Base-by-base conservation (phyloP, 2,329 filamentous ascomycete species). In the Diaporthe australafricana region DNA sequence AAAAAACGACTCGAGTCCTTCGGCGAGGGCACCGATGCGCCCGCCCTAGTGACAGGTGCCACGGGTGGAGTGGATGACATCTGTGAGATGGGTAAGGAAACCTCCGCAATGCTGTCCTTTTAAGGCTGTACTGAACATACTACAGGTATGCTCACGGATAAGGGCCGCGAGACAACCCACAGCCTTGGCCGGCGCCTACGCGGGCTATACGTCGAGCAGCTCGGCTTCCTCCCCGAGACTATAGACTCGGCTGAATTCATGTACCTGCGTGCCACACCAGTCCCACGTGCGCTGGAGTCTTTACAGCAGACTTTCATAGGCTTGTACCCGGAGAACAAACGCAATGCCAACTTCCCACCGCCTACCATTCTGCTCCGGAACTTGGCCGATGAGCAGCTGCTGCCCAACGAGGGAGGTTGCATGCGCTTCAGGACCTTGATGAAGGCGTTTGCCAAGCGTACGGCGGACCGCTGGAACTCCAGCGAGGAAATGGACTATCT, bases 401-500 rank as follows among this genome's bases (percentile, higher is more conserved):
- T 92, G 79, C 94, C 94, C 25, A 96, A 96, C 80, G 93, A 94
- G 76, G 85, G 87, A 72, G 91, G 89, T 77, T 96, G 94, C 80
- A 88, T 90, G 57, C 89, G 94, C 35, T 94, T 95, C 79, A 89
- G 90, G 50, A 88, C 90, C 72, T 85, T 96, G 14, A 86, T 91
- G 1, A 85, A 90, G 38, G 90, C 92, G 5, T 95, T 94, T 80
- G 92, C 93, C 5, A 87, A 93, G 78, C 87, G 92, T 52, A 88
- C 93, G 7, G 92, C 93, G 11, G 87, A 90, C 48, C 87, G 89
- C 77, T 95, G 93, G 93, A 95, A 96, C 79, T 83, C 87, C 45
- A 90, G 92, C 0, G 87, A 92, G 17, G 94, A 98, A 72, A 96
- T 98, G 91, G 88, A 88, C 40, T 95, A 97, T 79, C 84, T 98